phyloP scores from a whole-genome alignment of 1,284 basidiomycete species.

The Fistulinella cinereoalba region DNA sequence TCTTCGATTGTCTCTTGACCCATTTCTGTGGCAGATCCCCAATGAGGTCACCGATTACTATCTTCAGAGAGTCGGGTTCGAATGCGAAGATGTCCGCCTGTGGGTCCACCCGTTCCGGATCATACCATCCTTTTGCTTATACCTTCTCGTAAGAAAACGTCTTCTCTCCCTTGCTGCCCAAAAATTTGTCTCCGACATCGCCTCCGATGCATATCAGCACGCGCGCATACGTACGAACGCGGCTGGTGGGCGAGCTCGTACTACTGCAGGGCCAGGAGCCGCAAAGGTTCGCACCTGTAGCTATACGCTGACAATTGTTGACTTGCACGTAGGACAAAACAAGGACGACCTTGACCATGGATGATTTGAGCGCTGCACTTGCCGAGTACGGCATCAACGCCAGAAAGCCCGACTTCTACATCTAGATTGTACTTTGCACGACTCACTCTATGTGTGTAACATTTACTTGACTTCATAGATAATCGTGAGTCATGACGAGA shows the following conservation, averaged over 20 bases:
- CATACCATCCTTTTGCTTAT: constrained; percentile 1
- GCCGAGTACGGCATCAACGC: constrained; percentile 94
- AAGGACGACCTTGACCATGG: constrained; percentile 97
- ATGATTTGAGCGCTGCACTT: constrained; percentile 90
- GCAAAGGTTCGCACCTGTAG: constrained; percentile 48
- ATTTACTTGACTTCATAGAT: constrained; percentile 1
- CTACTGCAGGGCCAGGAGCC: constrained; percentile 54
- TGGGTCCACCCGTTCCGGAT: constrained; percentile 38
- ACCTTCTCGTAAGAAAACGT: constrained; percentile 65
- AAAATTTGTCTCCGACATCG: constrained; percentile 97
- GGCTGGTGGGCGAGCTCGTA: constrained; percentile 62
- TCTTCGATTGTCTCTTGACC: not conserved
- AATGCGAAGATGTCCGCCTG: constrained; percentile 91
- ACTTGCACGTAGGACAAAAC: constrained; percentile 71
- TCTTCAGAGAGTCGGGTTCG: constrained; percentile 94
- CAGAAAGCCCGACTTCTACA: constrained; percentile 89
- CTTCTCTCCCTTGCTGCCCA: constrained; percentile 94
- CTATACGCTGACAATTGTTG: not conserved
- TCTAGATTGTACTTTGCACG: constrained; percentile 40
- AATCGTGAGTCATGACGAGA: not conserved
- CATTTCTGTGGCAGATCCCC: constrained; percentile 70
- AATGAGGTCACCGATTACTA: constrained; percentile 99
- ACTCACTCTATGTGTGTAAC: not conserved
- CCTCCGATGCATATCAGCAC: constrained; percentile 96
- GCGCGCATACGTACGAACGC: constrained; percentile 90